phyloP scores from a whole-genome alignment of 371 early-diverging fungal genomes.

The Blakeslea trispora region DNA sequence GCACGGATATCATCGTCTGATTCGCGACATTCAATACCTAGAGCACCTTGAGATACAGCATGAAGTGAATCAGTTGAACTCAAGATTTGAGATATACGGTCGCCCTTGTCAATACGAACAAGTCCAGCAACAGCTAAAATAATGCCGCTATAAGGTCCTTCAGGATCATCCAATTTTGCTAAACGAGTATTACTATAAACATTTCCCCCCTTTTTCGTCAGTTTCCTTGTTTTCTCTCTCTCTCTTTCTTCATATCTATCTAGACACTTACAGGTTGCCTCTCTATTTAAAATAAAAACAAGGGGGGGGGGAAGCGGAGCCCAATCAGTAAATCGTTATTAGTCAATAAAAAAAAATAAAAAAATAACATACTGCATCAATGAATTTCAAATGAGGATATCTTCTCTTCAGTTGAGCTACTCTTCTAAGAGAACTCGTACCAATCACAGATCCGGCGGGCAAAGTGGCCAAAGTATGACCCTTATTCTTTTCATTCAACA shows the following conservation, averaged over 20 bases:
- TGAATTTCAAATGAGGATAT: constrained; percentile 80
- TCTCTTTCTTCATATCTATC: not conserved
- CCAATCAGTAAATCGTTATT: not conserved
- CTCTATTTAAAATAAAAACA: constrained; percentile 26
- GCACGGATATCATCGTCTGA: constrained; percentile 58
- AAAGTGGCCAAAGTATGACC: constrained; percentile 59
- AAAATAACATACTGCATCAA: constrained; percentile 71
- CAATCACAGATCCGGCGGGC: constrained; percentile 81
- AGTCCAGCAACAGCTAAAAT: constrained; percentile 92
- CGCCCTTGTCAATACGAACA: constrained; percentile 64
- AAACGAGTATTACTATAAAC: constrained; percentile 79
- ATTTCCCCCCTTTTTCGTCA: not conserved
- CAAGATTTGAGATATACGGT: constrained; percentile 75
- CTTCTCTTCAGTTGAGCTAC: constrained; percentile 82
- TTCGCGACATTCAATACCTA: constrained; percentile 84
- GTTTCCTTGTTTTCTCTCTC: not conserved
- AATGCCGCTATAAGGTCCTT: constrained; percentile 76
- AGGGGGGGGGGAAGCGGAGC: too few relatives aligned
- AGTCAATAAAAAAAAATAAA: not conserved
- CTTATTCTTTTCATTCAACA: constrained; percentile 43
- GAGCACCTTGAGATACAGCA: constrained; percentile 95
- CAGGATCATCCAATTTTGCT: constrained; percentile 81
- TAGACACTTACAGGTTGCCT: constrained; percentile 53
- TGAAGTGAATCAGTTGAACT: constrained; percentile 69
- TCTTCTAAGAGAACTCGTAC: constrained; percentile 91